Conservation (phyloP, 208 protist genomes). For the Leishmania martiniquensis region DNA sequence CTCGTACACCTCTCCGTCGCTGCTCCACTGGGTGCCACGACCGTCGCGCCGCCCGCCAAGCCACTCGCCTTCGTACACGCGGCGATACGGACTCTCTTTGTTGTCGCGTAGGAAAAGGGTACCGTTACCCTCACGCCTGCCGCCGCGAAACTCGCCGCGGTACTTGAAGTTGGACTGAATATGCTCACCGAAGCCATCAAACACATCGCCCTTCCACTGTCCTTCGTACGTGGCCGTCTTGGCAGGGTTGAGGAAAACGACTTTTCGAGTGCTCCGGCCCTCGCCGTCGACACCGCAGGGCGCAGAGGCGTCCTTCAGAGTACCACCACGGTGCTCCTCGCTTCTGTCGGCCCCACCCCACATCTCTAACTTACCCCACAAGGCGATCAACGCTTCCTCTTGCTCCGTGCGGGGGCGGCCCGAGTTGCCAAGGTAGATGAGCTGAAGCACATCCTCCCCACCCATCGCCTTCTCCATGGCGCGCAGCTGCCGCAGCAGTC, state of each 20-base stretch:
- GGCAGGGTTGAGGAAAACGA: constrained; percentile 84
- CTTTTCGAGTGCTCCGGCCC: constrained; percentile 44
- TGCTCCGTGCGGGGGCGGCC: constrained; percentile 85
- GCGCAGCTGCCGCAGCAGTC: constrained; percentile 68
- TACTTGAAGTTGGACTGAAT: constrained; percentile 79
- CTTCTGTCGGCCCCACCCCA: constrained; percentile 19
- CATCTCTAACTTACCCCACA: constrained; percentile 50
- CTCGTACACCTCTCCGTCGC: constrained; percentile 90
- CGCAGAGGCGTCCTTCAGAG: background rate
- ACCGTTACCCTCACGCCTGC: constrained; percentile 80
- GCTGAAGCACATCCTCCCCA: constrained; percentile 51
- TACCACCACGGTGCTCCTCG: background rate
- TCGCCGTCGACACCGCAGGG: constrained; percentile 17
- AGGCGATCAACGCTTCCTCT: constrained; percentile 75
- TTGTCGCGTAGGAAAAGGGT: constrained; percentile 77
- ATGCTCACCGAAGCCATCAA: constrained; percentile 88
- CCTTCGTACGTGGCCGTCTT: constrained; percentile 89
- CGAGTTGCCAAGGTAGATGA: constrained; percentile 44
- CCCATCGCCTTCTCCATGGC: constrained; percentile 61
- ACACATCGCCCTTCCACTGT: constrained; percentile 83
- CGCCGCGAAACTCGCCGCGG: constrained; percentile 79
- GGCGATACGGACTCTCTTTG: constrained; percentile 56
- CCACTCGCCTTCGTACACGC: constrained; percentile 91
- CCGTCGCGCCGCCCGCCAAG: constrained; percentile 80
- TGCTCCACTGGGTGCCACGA: constrained; percentile 78